Evolutionary conservation across 805 yeast species (phyloP).

Genomic region (Myxozyma geophila): DNA sequence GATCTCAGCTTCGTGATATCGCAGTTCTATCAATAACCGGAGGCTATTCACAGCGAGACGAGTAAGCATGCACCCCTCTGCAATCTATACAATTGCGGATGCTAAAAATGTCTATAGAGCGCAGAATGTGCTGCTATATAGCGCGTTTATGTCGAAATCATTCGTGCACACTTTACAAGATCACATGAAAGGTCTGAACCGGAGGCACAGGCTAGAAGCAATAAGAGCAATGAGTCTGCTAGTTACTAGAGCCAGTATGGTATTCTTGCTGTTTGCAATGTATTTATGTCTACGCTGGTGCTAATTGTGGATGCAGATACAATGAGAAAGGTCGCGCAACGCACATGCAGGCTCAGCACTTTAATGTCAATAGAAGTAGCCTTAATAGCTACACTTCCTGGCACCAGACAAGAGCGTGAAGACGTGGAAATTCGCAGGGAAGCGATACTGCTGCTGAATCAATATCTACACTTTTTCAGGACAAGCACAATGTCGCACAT

Average conservation of each 20-base stretch:
- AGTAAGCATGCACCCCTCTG: not conserved
- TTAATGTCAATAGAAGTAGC: conserved; percentile 6
- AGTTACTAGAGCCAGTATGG: conserved; percentile 5
- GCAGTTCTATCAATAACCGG: conserved; percentile 3
- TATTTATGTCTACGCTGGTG: not conserved
- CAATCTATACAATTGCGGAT: no score
- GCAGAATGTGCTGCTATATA: not conserved
- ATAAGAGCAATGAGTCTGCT: conserved; percentile 4
- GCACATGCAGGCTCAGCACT: conserved; percentile 10
- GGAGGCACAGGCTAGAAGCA: conserved; percentile 6
- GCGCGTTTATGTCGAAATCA: not conserved
- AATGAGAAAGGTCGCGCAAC: not conserved
- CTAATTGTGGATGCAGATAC: not conserved
- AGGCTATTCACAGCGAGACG: not conserved
- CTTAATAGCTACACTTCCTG: conserved; percentile 10
- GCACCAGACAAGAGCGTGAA: not conserved
- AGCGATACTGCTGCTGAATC: conserved; percentile 4
- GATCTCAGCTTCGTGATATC: not conserved
- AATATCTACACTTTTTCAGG: conserved; percentile 13
- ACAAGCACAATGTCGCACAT: not conserved
- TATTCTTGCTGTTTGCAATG: not conserved
- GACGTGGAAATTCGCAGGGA: conserved; percentile 16
- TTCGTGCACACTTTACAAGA: not conserved
- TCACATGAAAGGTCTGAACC: not conserved
- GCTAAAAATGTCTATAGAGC: not conserved